Evolutionary conservation across 1,139 yeast species (phyloP).

Genomic region (Pichia sp.): DNA sequence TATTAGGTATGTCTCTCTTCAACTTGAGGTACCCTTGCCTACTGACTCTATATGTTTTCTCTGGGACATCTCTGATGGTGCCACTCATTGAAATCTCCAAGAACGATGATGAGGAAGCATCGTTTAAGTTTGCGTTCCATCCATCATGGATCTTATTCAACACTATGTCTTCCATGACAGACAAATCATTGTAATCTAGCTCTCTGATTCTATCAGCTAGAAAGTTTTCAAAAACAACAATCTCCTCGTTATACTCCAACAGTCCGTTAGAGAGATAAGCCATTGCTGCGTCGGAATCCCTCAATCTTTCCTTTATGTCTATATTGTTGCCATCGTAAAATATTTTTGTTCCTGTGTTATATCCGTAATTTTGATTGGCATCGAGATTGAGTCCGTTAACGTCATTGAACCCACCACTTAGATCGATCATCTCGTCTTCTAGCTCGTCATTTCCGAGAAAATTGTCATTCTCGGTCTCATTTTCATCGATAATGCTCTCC

Average conservation of each 20-base stretch:
- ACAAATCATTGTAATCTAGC: background rate
- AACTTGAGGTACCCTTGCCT: constrained; percentile 7
- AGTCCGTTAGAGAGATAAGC: constrained; percentile 21
- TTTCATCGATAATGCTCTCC: constrained; percentile 15
- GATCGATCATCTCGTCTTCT: constrained; percentile 11
- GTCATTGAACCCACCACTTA: constrained; percentile 12
- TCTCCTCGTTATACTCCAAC: constrained; percentile 24
- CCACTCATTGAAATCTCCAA: constrained; percentile 9
- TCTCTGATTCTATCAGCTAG: constrained; percentile 17
- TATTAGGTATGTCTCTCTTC: constrained; percentile 14
- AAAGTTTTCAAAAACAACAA: constrained; percentile 35
- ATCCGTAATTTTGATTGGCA: background rate
- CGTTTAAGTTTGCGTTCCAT: background rate
- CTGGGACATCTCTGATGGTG: background rate
- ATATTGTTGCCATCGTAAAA: background rate
- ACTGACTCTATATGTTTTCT: constrained; percentile 4
- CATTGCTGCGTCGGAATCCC: constrained; percentile 4
- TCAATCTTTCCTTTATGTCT: constrained; percentile 1
- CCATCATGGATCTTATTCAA: background rate
- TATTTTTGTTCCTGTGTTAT: constrained; percentile 11
- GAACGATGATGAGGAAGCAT: constrained; percentile 12
- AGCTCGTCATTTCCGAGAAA: constrained; percentile 3
- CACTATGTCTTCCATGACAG: background rate
- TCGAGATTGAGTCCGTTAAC: constrained; percentile 2
- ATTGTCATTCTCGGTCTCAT: constrained; percentile 12